These are phyloP conservation scores for Microbotryum saponariae DNA, from an alignment of 1,284 basidiomycete genomes.

Conservation along the genomic window DNA sequence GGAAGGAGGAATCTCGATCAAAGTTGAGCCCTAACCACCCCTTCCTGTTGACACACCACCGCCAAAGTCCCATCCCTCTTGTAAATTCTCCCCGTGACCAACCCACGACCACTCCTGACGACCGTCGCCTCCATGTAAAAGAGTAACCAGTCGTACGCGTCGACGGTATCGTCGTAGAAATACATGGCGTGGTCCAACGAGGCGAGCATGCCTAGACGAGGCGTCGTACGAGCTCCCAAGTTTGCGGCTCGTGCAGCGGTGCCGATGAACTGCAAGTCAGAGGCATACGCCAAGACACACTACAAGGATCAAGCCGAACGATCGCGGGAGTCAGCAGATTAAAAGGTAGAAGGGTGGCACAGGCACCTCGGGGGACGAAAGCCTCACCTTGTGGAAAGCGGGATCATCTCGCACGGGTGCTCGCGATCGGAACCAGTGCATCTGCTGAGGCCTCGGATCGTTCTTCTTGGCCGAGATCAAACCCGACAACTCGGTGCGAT, in stretches of 20 bases:
- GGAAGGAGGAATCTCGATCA: no score
- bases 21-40: no score
- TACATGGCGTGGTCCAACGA: conserved; percentile 75
- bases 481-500: conserved; percentile 49
- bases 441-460: conserved; percentile 42
- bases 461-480: conserved; percentile 32
- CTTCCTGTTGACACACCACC: conserved; percentile 1
- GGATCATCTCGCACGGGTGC: conserved; percentile 58
- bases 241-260: conserved; percentile 59
- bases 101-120: conserved; percentile 18
- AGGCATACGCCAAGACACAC: conserved; percentile 80
- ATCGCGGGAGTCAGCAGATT: not conserved
- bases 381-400: conserved; percentile 66
- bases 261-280: conserved; percentile 66
- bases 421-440: conserved; percentile 68
- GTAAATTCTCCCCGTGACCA: conserved; percentile 27
- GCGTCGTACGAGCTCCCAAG: conserved; percentile 43
- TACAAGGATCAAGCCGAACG: conserved; percentile 38
- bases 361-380: not conserved
- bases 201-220: conserved; percentile 57
- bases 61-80: conserved; percentile 20
- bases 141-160: conserved; percentile 27
- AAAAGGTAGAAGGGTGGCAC: not conserved
- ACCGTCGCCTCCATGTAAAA: conserved; percentile 27
- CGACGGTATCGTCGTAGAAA: conserved; percentile 26